Conservation (phyloP, 345 rosid species). For the Eucalyptus guilfoylei region DNA sequence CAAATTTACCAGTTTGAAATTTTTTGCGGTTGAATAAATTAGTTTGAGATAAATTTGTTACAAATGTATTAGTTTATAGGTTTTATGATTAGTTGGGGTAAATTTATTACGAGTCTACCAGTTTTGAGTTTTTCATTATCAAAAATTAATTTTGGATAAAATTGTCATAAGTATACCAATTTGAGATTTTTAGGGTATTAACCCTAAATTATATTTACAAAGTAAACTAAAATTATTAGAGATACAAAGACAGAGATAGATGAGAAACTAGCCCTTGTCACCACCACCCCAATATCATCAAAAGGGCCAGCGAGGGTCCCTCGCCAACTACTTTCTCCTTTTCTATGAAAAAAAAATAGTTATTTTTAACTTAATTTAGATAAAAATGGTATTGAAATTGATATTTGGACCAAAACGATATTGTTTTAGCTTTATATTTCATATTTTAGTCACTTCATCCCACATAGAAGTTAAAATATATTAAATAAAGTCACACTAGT, state of each 20-base stretch:
- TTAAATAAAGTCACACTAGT: not conserved
- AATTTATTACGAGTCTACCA: accelerated
- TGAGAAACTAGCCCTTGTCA: not conserved
- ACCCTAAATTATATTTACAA: no score
- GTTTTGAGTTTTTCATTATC: accelerated
- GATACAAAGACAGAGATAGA: not conserved
- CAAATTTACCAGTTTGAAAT: no score
- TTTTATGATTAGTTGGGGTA: accelerated
- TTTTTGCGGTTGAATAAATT: no score
- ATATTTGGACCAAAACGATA: not conserved
- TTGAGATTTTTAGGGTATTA: accelerated
- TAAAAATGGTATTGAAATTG: not conserved
- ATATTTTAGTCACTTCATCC: not conserved
- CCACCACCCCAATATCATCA: no score
- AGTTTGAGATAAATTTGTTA: no score
- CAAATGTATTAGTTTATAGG: accelerated
- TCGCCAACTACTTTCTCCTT: not conserved
- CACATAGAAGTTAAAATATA: no score
- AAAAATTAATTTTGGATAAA: no score
- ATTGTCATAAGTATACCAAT: accelerated
- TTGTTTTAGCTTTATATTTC: not conserved
- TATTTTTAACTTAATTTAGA: not conserved
- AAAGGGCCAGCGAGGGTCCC: not conserved
- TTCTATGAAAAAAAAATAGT: not conserved
- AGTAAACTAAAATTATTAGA: no score